Conservation (phyloP, 345 rosid genomes). For the Chamaenerion angustifolium region DNA sequence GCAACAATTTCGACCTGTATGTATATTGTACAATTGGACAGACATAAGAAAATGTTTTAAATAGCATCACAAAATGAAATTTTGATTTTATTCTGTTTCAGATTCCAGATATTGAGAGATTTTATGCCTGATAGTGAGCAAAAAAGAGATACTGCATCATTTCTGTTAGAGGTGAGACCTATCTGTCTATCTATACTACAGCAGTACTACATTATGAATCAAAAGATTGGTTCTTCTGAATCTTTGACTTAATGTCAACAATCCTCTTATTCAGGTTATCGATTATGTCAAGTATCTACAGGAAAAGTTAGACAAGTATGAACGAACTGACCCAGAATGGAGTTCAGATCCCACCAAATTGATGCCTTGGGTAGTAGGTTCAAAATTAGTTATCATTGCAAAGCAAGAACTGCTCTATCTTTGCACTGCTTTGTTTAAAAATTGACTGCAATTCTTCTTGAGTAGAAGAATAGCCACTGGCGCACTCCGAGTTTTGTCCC, state of each 20-base stretch:
- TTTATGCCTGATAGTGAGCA: slow-evolving; percentile 81
- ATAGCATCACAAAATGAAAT: too few species aligned
- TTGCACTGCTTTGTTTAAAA: too few species aligned
- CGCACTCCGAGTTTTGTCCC: slow-evolving; percentile 49
- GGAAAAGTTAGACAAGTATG: slow-evolving; percentile 68
- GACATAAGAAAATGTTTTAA: too few species aligned
- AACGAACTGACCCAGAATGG: slow-evolving; percentile 79
- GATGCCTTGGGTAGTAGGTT: slow-evolving; percentile 67
- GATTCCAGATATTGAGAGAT: slow-evolving; percentile 91
- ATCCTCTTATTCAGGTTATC: slow-evolving; percentile 46
- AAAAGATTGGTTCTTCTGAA: not conserved
- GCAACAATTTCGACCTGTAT: too few species aligned
- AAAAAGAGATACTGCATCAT: slow-evolving; percentile 88
- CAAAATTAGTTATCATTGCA: not conserved
- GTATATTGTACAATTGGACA: too few species aligned
- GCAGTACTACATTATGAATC: not conserved
- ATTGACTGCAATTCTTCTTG: slow-evolving; percentile 12
- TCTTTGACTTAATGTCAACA: slow-evolving; percentile 1
- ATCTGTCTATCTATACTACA: not conserved
- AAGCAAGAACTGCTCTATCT: too few species aligned
- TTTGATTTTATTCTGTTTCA: slow-evolving; percentile 17
- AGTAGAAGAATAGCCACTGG: slow-evolving; percentile 95
- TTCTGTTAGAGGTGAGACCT: slow-evolving; percentile 64
- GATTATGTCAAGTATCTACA: slow-evolving; percentile 78
- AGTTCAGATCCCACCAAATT: slow-evolving; percentile 66